Percentiles rank a stretch among this genome's conserved stretches.
These are phyloP conservation scores for Cadophora gregata DNA, from an alignment of 2,329 filamentous ascomycete species.

Conservation along the genomic window DNA sequence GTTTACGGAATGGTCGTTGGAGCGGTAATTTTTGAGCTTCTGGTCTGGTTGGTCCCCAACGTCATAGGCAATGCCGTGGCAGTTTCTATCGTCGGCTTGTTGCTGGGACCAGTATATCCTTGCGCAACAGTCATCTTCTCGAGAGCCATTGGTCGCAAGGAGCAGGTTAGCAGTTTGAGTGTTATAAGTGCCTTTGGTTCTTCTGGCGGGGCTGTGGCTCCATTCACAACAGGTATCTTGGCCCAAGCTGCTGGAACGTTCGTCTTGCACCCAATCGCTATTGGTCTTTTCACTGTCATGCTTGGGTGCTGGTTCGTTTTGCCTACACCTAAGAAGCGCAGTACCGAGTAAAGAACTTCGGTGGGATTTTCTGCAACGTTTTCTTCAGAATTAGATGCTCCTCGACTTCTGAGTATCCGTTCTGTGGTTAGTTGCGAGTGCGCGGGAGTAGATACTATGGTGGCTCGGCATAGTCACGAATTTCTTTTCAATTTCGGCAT, in stretches of 20 bases:
- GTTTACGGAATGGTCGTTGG: conserved; percentile 68
- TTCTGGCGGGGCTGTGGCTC: conserved; percentile 70
- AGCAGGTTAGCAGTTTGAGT: conserved; percentile 68
- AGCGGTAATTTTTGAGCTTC: conserved; percentile 71
- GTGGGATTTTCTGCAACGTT: no score
- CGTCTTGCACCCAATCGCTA: conserved; percentile 62
- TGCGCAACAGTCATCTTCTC: conserved; percentile 71
- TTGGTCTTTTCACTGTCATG: conserved; percentile 70
- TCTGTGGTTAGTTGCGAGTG: background rate
- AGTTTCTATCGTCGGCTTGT: conserved; percentile 72
- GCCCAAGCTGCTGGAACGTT: conserved; percentile 54
- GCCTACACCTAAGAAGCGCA: conserved; percentile 60
- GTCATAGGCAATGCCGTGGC: conserved; percentile 73
- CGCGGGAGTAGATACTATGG: no score
- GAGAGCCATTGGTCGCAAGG: conserved; percentile 60
- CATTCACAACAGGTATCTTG: conserved; percentile 55
- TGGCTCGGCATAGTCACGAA: background rate
- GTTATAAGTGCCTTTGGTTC: conserved; percentile 74
- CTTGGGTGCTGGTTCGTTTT: conserved; percentile 66
- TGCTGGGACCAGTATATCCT: conserved; percentile 82
- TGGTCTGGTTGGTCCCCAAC: conserved; percentile 81
- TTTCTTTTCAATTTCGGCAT: background rate
- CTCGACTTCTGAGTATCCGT: no score
- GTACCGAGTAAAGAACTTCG: conserved; percentile 55
- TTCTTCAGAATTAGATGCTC: no score